These are phyloP conservation scores for Epichloe uncinata DNA, from an alignment of 2,329 filamentous ascomycete genomes.

Conservation along the genomic window DNA sequence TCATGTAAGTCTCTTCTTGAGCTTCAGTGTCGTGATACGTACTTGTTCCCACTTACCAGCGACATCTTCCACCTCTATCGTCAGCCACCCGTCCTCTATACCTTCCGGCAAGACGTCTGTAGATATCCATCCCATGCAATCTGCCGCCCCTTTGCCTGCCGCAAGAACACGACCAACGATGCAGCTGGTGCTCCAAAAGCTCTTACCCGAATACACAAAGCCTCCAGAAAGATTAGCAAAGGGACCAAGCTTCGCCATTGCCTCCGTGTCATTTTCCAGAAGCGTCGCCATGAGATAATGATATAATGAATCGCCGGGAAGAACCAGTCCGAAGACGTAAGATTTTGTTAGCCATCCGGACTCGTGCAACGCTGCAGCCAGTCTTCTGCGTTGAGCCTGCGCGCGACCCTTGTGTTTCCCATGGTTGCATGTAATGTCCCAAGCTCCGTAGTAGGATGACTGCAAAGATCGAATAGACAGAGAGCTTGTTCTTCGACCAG, in stretches of 20 bases:
- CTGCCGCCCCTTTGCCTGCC: conserved; percentile 45
- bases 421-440: conserved; percentile 22
- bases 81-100: conserved; percentile 42
- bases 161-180: conserved; percentile 52
- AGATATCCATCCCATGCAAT: conserved; percentile 58
- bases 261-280: conserved; percentile 49
- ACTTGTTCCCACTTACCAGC: conserved; percentile 26
- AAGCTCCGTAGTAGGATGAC: conserved; percentile 34
- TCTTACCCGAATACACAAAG: conserved; percentile 49
- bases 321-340: conserved; percentile 50
- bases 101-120: conserved; percentile 42
- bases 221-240: conserved; percentile 51
- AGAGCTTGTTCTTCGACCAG: conserved; percentile 24
- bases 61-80: conserved; percentile 41
- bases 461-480: conserved; percentile 21
- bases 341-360: conserved; percentile 56
- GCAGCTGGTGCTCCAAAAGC: conserved; percentile 56
- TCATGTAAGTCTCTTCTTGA: not conserved
- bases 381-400: conserved; percentile 34
- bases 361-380: conserved; percentile 43
- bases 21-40: not conserved
- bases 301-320: conserved; percentile 49
- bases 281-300: conserved; percentile 55
- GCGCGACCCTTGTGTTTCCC: conserved; percentile 16
- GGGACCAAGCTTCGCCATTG: conserved; percentile 43